phyloP scores from a whole-genome alignment of 345 rosid genomes.

The Noccaea caerulescens region DNA sequence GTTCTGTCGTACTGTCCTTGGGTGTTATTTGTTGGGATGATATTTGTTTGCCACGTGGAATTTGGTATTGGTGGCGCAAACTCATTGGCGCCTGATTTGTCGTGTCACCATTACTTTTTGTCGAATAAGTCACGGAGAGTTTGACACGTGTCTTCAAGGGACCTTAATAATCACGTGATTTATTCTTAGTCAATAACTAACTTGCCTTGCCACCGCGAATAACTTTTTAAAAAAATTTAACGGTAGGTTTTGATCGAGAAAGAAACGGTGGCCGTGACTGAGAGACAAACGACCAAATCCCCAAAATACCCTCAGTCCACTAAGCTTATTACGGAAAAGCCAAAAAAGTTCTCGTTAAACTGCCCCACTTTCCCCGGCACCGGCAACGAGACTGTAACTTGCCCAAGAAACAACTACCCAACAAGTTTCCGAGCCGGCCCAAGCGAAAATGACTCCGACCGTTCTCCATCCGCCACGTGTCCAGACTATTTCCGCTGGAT shows the following conservation, averaged over 20 bases:
- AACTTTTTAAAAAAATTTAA: not conserved
- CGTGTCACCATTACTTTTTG: constrained; percentile 28
- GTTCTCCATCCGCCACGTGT: constrained; percentile 44
- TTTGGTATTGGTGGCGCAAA: not conserved
- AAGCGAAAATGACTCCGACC: constrained; percentile 50
- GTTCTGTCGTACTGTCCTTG: not conserved
- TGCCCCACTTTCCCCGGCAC: constrained; percentile 37
- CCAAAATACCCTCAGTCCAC: constrained; percentile 37
- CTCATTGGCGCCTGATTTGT: constrained; percentile 21
- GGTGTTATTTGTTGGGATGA: too few relatives aligned
- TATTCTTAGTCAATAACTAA: not conserved
- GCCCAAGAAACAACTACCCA: constrained; percentile 51
- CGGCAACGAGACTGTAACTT: constrained; percentile 41
- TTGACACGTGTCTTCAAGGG: constrained; percentile 27
- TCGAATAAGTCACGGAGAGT: constrained; percentile 22
- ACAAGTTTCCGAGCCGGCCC: constrained; percentile 33
- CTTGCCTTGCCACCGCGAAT: not conserved
- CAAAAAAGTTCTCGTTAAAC: constrained; percentile 34
- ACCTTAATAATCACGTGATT: constrained; percentile 9
- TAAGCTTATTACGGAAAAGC: constrained; percentile 18
- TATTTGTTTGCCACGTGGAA: constrained; percentile 30
- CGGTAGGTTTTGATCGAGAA: constrained; percentile 38
- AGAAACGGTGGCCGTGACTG: constrained; percentile 31
- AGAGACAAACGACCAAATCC: not conserved
- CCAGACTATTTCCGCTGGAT: constrained; percentile 77